Percentiles rank a stretch among this genome's conserved stretches.
Conservation (phyloP, 23 red algal genomes). For the Pyropia yezoensis region DNA sequence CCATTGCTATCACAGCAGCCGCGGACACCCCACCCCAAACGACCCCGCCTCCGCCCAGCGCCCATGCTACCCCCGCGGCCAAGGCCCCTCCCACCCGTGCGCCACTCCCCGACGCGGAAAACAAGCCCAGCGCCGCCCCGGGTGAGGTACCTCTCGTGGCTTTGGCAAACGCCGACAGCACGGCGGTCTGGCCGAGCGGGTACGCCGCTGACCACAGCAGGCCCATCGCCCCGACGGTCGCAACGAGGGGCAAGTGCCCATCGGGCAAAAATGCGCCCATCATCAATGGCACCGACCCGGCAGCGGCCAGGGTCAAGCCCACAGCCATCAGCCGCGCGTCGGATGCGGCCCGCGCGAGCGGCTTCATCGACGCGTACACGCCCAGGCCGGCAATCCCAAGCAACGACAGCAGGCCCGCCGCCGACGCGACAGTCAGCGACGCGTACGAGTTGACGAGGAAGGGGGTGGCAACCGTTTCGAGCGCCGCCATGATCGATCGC, state of each 20-base stretch:
- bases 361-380: conserved; percentile 74
- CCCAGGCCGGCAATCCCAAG: conserved; percentile 70
- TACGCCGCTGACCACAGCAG: conserved; percentile 74
- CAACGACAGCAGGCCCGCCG: conserved; percentile 39
- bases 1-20: too few relatives aligned
- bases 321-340: conserved; percentile 55
- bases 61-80: conserved; percentile 31
- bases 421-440: conserved; percentile 23
- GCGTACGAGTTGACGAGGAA: conserved; percentile 65
- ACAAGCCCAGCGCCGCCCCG: conserved; percentile 88
- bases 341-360: conserved; percentile 41
- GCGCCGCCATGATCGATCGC: conserved; percentile 70
- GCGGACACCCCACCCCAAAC: too few relatives aligned
- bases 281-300: conserved; percentile 47
- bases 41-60: too few relatives aligned
- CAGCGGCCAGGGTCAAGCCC: conserved; percentile 34
- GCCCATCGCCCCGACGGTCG: conserved; percentile 27
- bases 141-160: conserved; percentile 49
- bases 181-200: conserved; percentile 89
- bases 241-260: conserved; percentile 6
- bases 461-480: conserved; percentile 80
- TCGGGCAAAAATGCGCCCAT: not conserved
- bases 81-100: conserved; percentile 66
- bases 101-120: conserved; percentile 70
- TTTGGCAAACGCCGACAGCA: conserved; percentile 83